Evolutionary conservation across 352 stramenopile species (phyloP).

Genomic region (Phytophthora citrophthora): DNA sequence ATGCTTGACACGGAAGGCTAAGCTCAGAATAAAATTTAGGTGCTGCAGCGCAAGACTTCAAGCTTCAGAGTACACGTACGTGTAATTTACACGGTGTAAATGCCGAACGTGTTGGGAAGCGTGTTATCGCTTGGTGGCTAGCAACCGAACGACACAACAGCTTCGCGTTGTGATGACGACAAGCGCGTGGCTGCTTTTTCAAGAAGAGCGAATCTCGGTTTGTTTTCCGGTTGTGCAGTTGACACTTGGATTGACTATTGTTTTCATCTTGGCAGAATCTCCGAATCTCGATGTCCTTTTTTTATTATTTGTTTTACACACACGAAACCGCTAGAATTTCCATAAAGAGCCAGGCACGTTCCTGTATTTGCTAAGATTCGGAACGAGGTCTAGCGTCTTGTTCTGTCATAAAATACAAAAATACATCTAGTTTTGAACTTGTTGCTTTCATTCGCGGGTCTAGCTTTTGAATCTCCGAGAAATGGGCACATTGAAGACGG

Average conservation of each 20-base stretch:
- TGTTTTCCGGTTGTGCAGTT: slow-evolving; percentile 10
- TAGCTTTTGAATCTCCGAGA: slow-evolving; percentile 22
- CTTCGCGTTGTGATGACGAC: slow-evolving; percentile 1
- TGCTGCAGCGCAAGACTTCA: too few relatives aligned
- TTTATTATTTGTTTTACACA: slow-evolving; percentile 11
- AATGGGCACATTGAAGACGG: slow-evolving; percentile 23
- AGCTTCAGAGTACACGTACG: too few relatives aligned
- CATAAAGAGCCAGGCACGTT: neutral
- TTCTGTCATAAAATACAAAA: neutral
- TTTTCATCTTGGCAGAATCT: slow-evolving; percentile 3
- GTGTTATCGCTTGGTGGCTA: neutral
- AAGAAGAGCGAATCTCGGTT: slow-evolving; percentile 10
- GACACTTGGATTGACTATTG: slow-evolving; percentile 17
- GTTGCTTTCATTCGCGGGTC: neutral
- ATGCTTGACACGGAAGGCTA: too few relatives aligned
- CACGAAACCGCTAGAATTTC: neutral
- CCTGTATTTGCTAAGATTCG: too few relatives aligned
- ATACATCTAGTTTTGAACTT: neutral
- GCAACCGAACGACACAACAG: neutral
- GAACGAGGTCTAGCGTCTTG: neutral
- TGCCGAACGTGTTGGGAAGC: too few relatives aligned
- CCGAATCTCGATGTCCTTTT: slow-evolving; percentile 14
- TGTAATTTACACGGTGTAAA: too few relatives aligned
- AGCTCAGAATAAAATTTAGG: too few relatives aligned
- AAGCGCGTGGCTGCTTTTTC: neutral